These are phyloP conservation scores for Fragilariopsis cylindrus DNA, from an alignment of 108 stramenopile genomes.

Conservation along the genomic window DNA sequence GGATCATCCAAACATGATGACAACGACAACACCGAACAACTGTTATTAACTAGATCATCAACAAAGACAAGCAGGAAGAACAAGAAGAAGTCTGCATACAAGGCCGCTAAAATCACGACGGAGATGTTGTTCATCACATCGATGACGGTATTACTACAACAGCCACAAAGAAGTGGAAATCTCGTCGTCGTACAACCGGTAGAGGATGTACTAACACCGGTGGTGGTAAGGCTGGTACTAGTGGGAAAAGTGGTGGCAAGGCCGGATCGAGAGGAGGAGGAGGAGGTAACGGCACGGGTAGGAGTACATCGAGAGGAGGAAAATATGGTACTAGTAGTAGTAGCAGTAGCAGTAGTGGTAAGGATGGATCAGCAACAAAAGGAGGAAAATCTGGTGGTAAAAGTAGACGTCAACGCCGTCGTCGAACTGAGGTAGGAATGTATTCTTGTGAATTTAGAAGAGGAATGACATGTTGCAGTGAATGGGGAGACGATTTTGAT, in stretches of 20 bases:
- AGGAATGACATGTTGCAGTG: constrained; percentile 1
- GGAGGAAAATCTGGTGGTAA: constrained; percentile 6
- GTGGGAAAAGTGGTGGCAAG: neutral
- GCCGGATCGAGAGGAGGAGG: neutral
- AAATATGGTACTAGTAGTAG: no score
- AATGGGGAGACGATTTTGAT: constrained; percentile 1
- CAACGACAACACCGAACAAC: neutral
- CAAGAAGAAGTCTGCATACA: neutral
- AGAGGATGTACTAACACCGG: neutral
- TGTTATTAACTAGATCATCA: neutral
- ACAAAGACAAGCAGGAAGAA: neutral
- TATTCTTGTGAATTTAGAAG: neutral
- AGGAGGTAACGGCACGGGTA: neutral
- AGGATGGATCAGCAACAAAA: no score
- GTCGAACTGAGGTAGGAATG: neutral
- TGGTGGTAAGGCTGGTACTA: neutral
- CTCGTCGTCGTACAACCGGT: neutral
- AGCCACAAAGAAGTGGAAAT: neutral
- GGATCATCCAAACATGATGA: neutral
- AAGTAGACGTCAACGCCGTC: neutral
- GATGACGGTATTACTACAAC: neutral
- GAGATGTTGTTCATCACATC: neutral
- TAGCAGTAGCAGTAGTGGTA: no score
- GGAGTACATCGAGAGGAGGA: no score
- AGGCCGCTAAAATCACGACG: neutral